Conservation (phyloP, 345 rosid genomes). For the Toxicodendron radicans region DNA sequence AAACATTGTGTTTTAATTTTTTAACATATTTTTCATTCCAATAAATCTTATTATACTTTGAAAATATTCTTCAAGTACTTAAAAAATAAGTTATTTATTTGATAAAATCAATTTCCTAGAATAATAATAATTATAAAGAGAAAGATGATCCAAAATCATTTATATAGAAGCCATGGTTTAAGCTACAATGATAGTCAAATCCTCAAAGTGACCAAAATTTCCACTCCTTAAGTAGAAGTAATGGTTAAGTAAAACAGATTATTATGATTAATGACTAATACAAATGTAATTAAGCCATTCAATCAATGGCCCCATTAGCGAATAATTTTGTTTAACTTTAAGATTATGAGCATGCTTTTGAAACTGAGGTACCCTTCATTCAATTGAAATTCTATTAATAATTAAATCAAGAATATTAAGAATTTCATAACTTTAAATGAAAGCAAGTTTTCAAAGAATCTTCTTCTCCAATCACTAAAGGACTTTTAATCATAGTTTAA, state of each 20-base stretch:
- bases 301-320: conserved; percentile 25
- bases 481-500: background rate
- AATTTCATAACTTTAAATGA: conserved; percentile 23
- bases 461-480: conserved; percentile 28
- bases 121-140: too few relatives aligned
- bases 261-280: too few relatives aligned
- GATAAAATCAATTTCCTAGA: background rate
- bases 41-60: too few relatives aligned
- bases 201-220: background rate
- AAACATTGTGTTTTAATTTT: too few relatives aligned
- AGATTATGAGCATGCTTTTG: conserved; percentile 11
- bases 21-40: too few relatives aligned
- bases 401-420: conserved; percentile 8
- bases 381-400: background rate
- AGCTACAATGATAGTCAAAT: background rate
- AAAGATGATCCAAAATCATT: background rate
- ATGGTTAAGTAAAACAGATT: background rate
- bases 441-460: conserved; percentile 31
- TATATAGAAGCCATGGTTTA: background rate
- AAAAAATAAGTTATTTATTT: background rate
- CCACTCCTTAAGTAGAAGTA: background rate
- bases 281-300: background rate
- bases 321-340: conserved; percentile 23
- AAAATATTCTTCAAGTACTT: too few relatives aligned
- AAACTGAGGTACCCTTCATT: conserved; percentile 5